These are phyloP conservation scores for Amanita exitialis DNA, from an alignment of 768 basidiomycete genomes.

Conservation along the genomic window DNA sequence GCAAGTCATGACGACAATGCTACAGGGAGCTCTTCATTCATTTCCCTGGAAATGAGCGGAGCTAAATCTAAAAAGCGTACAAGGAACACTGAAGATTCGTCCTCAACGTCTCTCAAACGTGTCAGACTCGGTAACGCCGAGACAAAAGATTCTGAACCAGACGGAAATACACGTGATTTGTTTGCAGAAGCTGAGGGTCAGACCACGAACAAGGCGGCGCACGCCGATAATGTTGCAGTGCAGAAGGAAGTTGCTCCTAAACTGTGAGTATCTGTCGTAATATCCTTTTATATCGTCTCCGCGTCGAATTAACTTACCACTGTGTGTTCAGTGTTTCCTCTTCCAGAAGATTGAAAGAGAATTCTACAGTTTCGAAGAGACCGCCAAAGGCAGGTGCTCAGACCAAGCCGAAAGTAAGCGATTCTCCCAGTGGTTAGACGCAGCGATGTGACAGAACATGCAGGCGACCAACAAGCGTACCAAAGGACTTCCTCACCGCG, in stretches of 20 bases:
- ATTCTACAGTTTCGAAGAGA: constrained; percentile 8
- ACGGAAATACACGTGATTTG: background rate
- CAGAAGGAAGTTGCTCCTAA: background rate
- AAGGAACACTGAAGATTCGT: constrained; percentile 2
- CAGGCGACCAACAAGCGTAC: constrained; percentile 1
- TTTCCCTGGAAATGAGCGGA: background rate
- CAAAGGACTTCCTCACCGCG: constrained; percentile 28
- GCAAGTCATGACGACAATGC: background rate
- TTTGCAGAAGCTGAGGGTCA: background rate
- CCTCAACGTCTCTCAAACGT: constrained; percentile 1
- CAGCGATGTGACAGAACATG: background rate
- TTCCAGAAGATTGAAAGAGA: constrained; percentile 27
- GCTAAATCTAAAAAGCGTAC: background rate
- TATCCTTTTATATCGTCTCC: background rate
- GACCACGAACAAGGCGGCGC: background rate
- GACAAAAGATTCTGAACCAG: background rate
- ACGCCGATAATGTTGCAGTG: background rate
- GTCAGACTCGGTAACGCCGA: background rate
- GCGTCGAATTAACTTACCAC: background rate
- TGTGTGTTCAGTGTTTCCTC: background rate
- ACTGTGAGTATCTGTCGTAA: background rate
- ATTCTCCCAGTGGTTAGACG: background rate
- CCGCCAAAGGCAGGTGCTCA: background rate
- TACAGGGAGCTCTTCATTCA: background rate
- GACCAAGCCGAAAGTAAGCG: constrained; percentile 4